These are phyloP conservation scores for Exobasidium cylindrosporum DNA, from an alignment of 1,284 basidiomycete species.

Conservation along the genomic window DNA sequence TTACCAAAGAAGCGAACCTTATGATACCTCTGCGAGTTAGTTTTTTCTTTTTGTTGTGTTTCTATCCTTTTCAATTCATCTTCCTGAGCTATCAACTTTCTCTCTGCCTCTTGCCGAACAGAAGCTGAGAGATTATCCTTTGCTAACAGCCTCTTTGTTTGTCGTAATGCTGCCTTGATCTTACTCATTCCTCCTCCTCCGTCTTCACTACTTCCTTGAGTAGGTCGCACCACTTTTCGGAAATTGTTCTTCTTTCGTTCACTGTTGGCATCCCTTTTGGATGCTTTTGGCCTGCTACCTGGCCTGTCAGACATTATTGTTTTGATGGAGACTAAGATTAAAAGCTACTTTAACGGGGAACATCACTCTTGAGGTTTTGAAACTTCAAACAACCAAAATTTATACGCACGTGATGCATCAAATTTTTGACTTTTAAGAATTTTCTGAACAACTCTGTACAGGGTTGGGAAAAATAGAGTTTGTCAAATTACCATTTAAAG, in stretches of 20 bases:
- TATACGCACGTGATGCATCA: too few species aligned
- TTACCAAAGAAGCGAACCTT: slow-evolving; percentile 32
- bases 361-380: too few species aligned
- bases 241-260: neutral
- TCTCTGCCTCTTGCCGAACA: slow-evolving; percentile 39
- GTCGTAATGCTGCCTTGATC: slow-evolving; percentile 36
- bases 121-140: slow-evolving; percentile 35
- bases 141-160: slow-evolving; percentile 37
- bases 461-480: too few species aligned
- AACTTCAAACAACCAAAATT: too few species aligned
- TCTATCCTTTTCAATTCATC: slow-evolving; percentile 24
- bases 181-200: slow-evolving; percentile 19
- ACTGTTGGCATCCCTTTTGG: neutral
- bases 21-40: slow-evolving; percentile 28
- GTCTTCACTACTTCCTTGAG: neutral
- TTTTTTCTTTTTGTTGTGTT: slow-evolving; percentile 23
- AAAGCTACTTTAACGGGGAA: too few species aligned
- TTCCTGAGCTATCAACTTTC: slow-evolving; percentile 31
- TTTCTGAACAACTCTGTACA: too few species aligned
- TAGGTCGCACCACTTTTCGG: neutral
- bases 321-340: too few species aligned
- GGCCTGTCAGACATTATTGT: too few species aligned
- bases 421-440: too few species aligned
- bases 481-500: too few species aligned
- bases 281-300: too few species aligned